Percentiles rank a stretch among this genome's conserved stretches.
phyloP scores from a whole-genome alignment of 2,329 filamentous ascomycete genomes.

The Fonsecaea erecta region DNA sequence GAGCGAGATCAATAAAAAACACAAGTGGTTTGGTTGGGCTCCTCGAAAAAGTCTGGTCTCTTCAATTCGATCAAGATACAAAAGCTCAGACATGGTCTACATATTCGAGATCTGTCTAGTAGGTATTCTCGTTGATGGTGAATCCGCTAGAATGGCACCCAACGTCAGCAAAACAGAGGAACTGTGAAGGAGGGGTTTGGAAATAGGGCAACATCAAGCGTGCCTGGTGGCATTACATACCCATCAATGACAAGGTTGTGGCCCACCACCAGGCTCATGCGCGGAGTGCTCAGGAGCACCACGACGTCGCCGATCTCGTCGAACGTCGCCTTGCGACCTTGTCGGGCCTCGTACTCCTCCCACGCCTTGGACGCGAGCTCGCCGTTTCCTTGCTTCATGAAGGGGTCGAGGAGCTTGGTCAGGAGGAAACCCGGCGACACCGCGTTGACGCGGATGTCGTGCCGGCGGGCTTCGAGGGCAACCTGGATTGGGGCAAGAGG shows the following conservation, averaged over 20 bases:
- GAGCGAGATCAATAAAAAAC: too few relatives aligned
- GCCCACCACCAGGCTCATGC: constrained; percentile 32
- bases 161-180: background rate
- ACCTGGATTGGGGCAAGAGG: constrained; percentile 9
- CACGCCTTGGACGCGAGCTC: constrained; percentile 18
- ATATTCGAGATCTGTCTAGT: constrained; percentile 1
- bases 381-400: constrained; percentile 19
- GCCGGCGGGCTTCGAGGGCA: constrained; percentile 25
- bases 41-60: too few relatives aligned
- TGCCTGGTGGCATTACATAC: constrained; percentile 10
- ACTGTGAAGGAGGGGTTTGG: too few relatives aligned
- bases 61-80: background rate
- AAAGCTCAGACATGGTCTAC: background rate
- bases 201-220: background rate
- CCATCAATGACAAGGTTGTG: constrained; percentile 35
- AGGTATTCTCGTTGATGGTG: constrained; percentile 31
- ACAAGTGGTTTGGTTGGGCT: too few relatives aligned
- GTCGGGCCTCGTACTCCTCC: constrained; percentile 27
- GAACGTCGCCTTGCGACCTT: constrained; percentile 29
- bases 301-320: constrained; percentile 34
- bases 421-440: constrained; percentile 31
- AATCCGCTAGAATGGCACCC: constrained; percentile 23
- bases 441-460: constrained; percentile 28
- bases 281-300: constrained; percentile 26
- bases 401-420: constrained; percentile 30